Percentiles rank a stretch among this genome's conserved stretches.
These are phyloP conservation scores for Rhizopus microsporus DNA, from an alignment of 371 early-diverging fungal species.

Conservation along the genomic window DNA sequence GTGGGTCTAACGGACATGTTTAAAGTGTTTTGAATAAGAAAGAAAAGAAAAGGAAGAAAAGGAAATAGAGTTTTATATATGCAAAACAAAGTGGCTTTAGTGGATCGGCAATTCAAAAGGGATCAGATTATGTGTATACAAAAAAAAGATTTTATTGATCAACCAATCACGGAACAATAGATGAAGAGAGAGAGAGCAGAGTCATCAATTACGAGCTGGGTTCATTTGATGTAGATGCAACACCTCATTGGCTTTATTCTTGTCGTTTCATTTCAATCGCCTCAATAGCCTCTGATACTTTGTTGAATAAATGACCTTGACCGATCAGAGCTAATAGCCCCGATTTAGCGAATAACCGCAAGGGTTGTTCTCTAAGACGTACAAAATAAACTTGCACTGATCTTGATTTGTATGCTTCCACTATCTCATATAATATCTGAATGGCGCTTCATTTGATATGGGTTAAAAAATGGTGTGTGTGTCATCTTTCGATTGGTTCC, in stretches of 20 bases:
- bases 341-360: conserved; percentile 66
- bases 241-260: no score
- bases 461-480: background rate
- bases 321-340: conserved; percentile 70
- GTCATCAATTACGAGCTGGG: background rate
- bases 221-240: no score
- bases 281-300: conserved; percentile 63
- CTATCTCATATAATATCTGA: conserved; percentile 83
- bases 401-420: conserved; percentile 76
- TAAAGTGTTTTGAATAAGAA: conserved; percentile 8
- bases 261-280: conserved; percentile 34
- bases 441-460: conserved; percentile 62
- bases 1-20: conserved; percentile 46
- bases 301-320: conserved; percentile 62
- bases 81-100: conserved; percentile 19
- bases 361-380: conserved; percentile 70
- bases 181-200: conserved; percentile 3
- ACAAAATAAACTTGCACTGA: conserved; percentile 85
- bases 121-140: conserved; percentile 20
- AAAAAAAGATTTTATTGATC: conserved; percentile 17
- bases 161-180: conserved; percentile 17
- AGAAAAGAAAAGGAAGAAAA: conserved; percentile 9
- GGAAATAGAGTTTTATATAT: conserved; percentile 12
- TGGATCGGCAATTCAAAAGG: conserved; percentile 13
- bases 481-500: background rate